A percentile compares a stretch with the other conserved stretches of the same genome.
phyloP scores from a whole-genome alignment of 2,329 filamentous ascomycete species.

The Sclerotinia spermophila region DNA sequence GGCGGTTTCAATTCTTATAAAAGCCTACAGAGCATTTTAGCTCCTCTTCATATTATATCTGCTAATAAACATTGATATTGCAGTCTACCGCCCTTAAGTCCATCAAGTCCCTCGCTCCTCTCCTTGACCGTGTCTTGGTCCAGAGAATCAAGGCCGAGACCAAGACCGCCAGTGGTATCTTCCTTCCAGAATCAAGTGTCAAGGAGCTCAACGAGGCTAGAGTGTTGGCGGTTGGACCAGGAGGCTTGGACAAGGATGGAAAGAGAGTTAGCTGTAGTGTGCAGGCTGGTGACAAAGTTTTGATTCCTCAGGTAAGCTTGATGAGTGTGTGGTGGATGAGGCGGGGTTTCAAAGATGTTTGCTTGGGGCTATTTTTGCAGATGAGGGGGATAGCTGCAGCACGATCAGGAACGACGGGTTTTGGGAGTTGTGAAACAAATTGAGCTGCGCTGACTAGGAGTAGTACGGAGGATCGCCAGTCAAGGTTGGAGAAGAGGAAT shows the following conservation, averaged over 20 bases:
- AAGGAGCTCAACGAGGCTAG: constrained; percentile 99
- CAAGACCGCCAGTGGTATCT: constrained; percentile 96
- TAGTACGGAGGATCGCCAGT: constrained; percentile 91
- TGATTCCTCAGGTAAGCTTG: constrained; percentile 82
- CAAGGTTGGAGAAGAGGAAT: constrained; percentile 98
- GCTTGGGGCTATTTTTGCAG: constrained; percentile 5
- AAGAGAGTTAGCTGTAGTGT: constrained; percentile 85
- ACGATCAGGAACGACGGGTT: not conserved
- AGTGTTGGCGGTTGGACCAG: constrained; percentile 92
- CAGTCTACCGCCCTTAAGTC: constrained; percentile 78
- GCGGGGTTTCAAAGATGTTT: constrained; percentile 1
- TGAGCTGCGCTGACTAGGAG: constrained; percentile 32
- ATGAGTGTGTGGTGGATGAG: not conserved
- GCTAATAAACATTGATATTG: not conserved
- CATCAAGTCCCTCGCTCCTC: constrained; percentile 90
- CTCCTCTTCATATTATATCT: not conserved
- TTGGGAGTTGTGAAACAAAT: not conserved
- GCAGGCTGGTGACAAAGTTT: constrained; percentile 77
- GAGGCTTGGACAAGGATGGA: constrained; percentile 81
- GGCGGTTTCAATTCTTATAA: not conserved
- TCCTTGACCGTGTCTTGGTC: constrained; percentile 96
- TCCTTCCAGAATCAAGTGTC: constrained; percentile 92
- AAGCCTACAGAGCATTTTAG: not conserved
- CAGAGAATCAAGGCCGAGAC: constrained; percentile 96
- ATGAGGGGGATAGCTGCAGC: constrained; percentile 1